A percentile compares a stretch with the other conserved stretches of the same genome.
Conservation (phyloP, 2,329 filamentous ascomycete species). For the Penicillium sp. region DNA sequence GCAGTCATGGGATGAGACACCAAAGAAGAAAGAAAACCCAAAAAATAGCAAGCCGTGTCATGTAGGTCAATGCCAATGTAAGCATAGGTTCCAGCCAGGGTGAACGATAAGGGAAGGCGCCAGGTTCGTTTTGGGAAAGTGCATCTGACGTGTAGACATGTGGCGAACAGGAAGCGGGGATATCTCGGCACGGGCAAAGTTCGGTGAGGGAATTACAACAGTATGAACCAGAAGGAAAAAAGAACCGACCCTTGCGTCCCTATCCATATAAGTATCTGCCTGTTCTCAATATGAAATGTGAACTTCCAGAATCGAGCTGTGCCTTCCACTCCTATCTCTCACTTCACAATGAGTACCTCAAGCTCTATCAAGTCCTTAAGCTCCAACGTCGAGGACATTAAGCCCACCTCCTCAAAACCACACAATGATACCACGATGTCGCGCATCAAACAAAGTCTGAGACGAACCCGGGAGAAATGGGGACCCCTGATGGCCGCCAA, state of each 20-base stretch:
- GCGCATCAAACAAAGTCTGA: conserved; percentile 9
- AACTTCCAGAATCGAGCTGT: background rate
- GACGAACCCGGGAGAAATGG: conserved; percentile 12
- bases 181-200: background rate
- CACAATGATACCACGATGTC: background rate
- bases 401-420: background rate
- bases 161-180: background rate
- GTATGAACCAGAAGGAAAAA: background rate
- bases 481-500: conserved; percentile 21
- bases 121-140: too few species aligned
- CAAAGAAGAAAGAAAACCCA: too few species aligned
- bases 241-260: background rate
- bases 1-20: too few species aligned
- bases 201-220: background rate
- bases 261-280: background rate
- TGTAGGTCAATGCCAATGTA: too few species aligned
- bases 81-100: too few species aligned
- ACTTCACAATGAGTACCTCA: background rate
- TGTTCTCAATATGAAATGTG: background rate
- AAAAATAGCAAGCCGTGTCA: too few species aligned
- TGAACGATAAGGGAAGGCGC: too few species aligned
- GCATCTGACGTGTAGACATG: background rate
- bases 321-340: background rate
- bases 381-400: background rate
- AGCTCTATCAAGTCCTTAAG: background rate